A percentile compares a stretch with the other conserved stretches of the same genome.
These are phyloP conservation scores for Myriosclerotinia scirpicola DNA, from an alignment of 2,329 filamentous ascomycete species.

Conservation along the genomic window DNA sequence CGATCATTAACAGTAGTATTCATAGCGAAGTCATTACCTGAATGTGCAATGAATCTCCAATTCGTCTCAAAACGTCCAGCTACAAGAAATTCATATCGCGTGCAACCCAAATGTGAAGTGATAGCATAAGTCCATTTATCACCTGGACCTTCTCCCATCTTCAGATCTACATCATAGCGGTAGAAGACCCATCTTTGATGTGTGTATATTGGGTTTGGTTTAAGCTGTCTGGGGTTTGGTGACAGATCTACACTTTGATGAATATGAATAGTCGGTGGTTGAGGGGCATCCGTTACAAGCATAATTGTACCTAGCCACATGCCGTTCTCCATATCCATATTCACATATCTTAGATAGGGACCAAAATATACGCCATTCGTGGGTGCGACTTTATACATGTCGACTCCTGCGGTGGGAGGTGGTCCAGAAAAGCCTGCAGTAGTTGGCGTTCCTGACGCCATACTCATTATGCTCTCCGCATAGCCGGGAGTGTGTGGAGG, in stretches of 20 bases:
- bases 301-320: constrained; percentile 92
- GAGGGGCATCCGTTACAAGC: constrained; percentile 84
- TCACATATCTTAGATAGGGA: constrained; percentile 90
- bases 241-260: constrained; percentile 88
- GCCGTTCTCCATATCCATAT: constrained; percentile 93
- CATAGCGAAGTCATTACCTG: constrained; percentile 91
- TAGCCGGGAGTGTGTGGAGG: constrained; percentile 81
- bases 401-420: constrained; percentile 84
- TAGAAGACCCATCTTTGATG: constrained; percentile 97
- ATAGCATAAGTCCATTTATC: constrained; percentile 97
- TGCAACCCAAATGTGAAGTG: constrained; percentile 94
- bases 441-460: constrained; percentile 72
- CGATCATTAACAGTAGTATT: constrained; percentile 85
- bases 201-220: constrained; percentile 76
- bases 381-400: constrained; percentile 89
- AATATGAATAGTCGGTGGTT: constrained; percentile 94
- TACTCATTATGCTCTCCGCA: constrained; percentile 81
- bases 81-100: constrained; percentile 95
- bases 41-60: constrained; percentile 96
- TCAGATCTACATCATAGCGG: constrained; percentile 86
- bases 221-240: constrained; percentile 85
- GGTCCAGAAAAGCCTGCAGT: constrained; percentile 83
- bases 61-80: constrained; percentile 85
- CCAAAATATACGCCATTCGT: constrained; percentile 98
- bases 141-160: constrained; percentile 80